phyloP scores from a whole-genome alignment of 1,284 basidiomycete genomes.

The Apiotrichum laibachii region DNA sequence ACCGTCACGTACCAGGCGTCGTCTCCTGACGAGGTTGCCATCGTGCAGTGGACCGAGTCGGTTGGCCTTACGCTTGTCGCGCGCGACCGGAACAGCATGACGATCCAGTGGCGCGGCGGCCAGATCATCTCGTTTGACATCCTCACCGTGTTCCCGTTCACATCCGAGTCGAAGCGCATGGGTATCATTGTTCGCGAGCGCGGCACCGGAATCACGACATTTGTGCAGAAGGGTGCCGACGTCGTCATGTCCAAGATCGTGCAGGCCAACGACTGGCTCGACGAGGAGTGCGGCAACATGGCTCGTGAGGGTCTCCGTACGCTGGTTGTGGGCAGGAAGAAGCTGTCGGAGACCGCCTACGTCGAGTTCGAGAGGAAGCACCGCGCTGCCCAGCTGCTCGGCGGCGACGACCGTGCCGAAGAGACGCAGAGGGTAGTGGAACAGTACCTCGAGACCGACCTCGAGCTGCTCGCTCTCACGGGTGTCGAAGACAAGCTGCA shows the following conservation, averaged over 20 bases:
- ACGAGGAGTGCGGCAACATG: conserved; percentile 99
- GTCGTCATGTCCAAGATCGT: conserved; percentile 95
- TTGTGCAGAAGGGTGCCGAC: conserved; percentile 96
- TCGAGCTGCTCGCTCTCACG: conserved; percentile 89
- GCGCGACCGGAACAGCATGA: conserved; percentile 84
- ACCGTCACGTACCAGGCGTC: conserved; percentile 95
- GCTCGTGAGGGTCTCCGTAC: conserved; percentile 93
- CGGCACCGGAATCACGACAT: conserved; percentile 71
- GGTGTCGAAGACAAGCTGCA: conserved; percentile 99
- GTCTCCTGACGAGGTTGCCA: conserved; percentile 97
- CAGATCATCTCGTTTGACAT: conserved; percentile 71
- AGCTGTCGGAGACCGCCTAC: conserved; percentile 68
- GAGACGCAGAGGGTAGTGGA: conserved; percentile 72
- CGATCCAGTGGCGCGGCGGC: conserved; percentile 68
- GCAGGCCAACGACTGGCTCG: conserved; percentile 96
- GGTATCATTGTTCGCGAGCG: conserved; percentile 88
- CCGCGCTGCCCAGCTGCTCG: conserved; percentile 67
- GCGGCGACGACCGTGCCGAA: conserved; percentile 75
- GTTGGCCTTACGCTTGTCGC: conserved; percentile 84
- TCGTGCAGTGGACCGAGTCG: conserved; percentile 96
- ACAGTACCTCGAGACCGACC: conserved; percentile 77
- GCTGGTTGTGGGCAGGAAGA: conserved; percentile 83
- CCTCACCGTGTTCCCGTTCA: conserved; percentile 95
- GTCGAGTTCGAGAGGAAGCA: conserved; percentile 71
- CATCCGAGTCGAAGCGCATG: conserved; percentile 98